A percentile compares a stretch with the other conserved stretches of the same genome.
Conservation (phyloP, 1,284 basidiomycete genomes). For the Salmacisia buchloeana region DNA sequence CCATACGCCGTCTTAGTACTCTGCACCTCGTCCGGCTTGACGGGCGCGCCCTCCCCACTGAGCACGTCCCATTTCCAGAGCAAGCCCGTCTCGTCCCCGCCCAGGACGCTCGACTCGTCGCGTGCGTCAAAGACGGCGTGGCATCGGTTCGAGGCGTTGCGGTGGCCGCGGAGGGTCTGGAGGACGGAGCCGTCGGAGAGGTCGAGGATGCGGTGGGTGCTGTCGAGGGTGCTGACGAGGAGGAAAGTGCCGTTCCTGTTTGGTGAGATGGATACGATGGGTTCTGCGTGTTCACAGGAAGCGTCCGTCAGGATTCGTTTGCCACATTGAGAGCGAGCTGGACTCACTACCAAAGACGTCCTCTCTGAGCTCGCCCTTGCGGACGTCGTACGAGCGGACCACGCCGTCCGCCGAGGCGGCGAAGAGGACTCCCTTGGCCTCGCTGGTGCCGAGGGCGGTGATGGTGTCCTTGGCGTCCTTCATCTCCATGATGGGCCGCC, state of each 20-base stretch:
- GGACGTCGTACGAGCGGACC: constrained; percentile 84
- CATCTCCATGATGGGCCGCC: constrained; percentile 76
- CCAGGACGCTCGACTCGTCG: constrained; percentile 70
- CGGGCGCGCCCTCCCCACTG: constrained; percentile 59
- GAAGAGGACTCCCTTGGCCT: constrained; percentile 57
- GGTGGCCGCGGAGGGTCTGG: constrained; percentile 76
- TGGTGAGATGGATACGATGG: constrained; percentile 46
- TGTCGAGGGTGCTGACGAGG: constrained; percentile 76
- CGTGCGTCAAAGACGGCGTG: constrained; percentile 72
- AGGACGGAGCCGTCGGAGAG: constrained; percentile 73
- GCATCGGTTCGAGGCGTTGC: constrained; percentile 68
- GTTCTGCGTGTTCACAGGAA: constrained; percentile 57
- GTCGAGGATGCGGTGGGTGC: constrained; percentile 79
- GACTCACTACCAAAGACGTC: constrained; percentile 85
- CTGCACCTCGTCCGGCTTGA: constrained; percentile 3
- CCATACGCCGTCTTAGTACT: constrained; percentile 1
- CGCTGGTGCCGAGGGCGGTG: constrained; percentile 56
- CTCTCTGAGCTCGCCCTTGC: constrained; percentile 77
- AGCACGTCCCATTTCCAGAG: constrained; percentile 90
- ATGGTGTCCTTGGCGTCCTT: constrained; percentile 86
- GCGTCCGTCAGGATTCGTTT: not conserved
- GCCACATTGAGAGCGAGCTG: not conserved
- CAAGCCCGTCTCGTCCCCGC: constrained; percentile 80
- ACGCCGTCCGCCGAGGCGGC: constrained; percentile 85
- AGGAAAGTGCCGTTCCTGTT: constrained; percentile 70